Evolutionary conservation across 2,329 filamentous ascomycete genomes (phyloP).

Genomic region (Ceratocystis variospora): DNA sequence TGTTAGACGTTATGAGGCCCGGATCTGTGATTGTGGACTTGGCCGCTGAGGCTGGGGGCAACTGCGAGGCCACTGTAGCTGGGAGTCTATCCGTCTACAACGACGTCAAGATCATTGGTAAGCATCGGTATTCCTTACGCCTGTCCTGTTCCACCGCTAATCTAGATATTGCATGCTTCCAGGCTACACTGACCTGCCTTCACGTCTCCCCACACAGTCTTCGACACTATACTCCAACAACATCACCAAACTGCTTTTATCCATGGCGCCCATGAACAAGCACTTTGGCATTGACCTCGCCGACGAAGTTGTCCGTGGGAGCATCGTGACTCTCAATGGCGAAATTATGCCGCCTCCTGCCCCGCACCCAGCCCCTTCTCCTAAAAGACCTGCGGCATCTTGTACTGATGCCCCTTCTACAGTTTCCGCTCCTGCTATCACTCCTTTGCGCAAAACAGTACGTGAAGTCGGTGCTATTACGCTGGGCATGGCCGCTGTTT

Average conservation of each 20-base stretch:
- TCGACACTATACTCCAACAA: slow-evolving; percentile 90
- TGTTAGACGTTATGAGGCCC: slow-evolving; percentile 75
- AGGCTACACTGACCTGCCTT: slow-evolving; percentile 79
- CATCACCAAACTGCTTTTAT: slow-evolving; percentile 75
- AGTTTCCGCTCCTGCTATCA: slow-evolving; percentile 50
- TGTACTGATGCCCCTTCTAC: slow-evolving; percentile 32
- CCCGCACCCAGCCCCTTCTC: slow-evolving; percentile 50
- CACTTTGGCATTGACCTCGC: slow-evolving; percentile 66
- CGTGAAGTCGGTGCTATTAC: slow-evolving; percentile 64
- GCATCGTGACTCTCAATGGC: slow-evolving; percentile 69
- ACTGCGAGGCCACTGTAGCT: slow-evolving; percentile 68
- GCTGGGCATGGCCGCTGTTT: slow-evolving; percentile 59
- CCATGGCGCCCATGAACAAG: slow-evolving; percentile 64
- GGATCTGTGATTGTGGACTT: slow-evolving; percentile 81
- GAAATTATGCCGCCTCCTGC: slow-evolving; percentile 63
- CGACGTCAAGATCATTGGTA: slow-evolving; percentile 72
- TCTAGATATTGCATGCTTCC: not conserved
- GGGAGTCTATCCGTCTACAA: slow-evolving; percentile 58
- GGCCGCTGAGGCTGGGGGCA: slow-evolving; percentile 75
- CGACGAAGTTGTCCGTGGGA: slow-evolving; percentile 74
- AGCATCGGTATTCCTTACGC: slow-evolving; percentile 21
- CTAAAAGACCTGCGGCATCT: slow-evolving; percentile 26
- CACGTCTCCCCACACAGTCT: slow-evolving; percentile 72
- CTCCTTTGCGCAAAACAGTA: slow-evolving; percentile 67
- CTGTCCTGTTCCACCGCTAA: not conserved